Evolutionary conservation across 305 asterid genomes (phyloP), one percentile per base, ranked within the genome.

Genomic region (Vinca major): DNA sequence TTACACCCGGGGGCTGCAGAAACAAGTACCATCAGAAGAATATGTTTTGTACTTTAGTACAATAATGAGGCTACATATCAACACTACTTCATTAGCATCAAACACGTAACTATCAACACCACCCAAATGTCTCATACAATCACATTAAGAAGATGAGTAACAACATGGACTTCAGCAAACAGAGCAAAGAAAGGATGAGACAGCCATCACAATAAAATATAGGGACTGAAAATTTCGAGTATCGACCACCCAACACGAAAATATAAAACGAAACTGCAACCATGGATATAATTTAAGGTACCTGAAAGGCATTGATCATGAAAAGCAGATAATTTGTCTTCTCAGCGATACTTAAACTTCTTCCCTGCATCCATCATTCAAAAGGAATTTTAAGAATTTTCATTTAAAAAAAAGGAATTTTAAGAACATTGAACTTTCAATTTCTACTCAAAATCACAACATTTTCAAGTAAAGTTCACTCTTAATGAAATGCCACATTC

Each of bases 251-350:
- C 21, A 55, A 33, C 37, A 3, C 44, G 13, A 66, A 13, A 53
- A 41, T 14, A 40, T 16, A 39, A 14, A 66, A 16, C 13, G 44
- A 17, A 74, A 64, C 20, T 39, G 54, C 43, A 77, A 64, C 74
- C 68, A 75, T 19, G 26, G 17, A 68, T 36, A 54, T 50, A 37
- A 63, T 63, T 51, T 50, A 67, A 49, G 43, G 63, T 84, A 93
- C 99, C 98, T 93, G 99, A 77, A 93, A 93, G 55, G 94, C 90
- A 83, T 93, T 91, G 80, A 93, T 93, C 97, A 93, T 91, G 76
- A 93, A 88, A 75, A 93, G 97, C 54, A 91, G 87, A 80, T 93
- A 93, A 81, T 89, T 91, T 36, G 88, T 93, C 92, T 93, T 93
- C 82, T 93, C 99, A 26, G 99, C 86, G 65, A 89, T 82, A 65